Base-by-base conservation (phyloP, 257 asterid genomes). In the Thymus mandschuricus region DNA sequence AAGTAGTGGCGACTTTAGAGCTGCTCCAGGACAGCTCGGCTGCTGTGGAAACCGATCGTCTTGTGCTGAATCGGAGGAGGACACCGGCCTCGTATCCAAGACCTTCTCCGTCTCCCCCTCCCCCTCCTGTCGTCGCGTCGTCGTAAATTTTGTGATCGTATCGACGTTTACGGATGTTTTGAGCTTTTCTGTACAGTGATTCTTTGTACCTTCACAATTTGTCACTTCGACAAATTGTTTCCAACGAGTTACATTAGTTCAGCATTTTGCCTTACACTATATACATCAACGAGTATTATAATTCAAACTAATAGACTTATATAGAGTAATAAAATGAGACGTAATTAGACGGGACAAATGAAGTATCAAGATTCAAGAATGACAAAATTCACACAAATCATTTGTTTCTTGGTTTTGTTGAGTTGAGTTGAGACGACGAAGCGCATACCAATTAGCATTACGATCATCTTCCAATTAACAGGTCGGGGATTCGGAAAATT, bases 11-110 rank as follows among this genome's bases (percentile, higher is more conserved):
- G 9, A 64, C 55, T 4, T 2, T 75, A 1, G 74, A 75, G 28
- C 64, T 67, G 38, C 79, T 75, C 15, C 79, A 75, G 15, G 79
- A 60, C 31, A 46, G 57, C 30, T 34, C 69, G 41, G 71, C 46
- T 43, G 6, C 31, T 69, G 27, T 57, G 27, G 31, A 29, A 44
- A 4, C 10, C 6, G 57, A 57, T 29, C 65, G 3, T 6, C 44
- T 3, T 2, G 8, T 13, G 66, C 62, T 13, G 38, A 56, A 57
- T 8, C 74, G 10, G 21, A 28, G 46, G 57, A 8, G 54, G 57
- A 10, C 57, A 6, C 44, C 58, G 45, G 66, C 65, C 50, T 56
- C 64, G 45, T 69, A 69, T 30, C 74, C 74, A 10, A 13, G 74
- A 44, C 74, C 66, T 29, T 35, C 72, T 21, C 40, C 27, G 10